Evolutionary conservation across 495 filamentous ascomycete genomes (phyloP).

Genomic region (Opeltia flavorubescens): DNA sequence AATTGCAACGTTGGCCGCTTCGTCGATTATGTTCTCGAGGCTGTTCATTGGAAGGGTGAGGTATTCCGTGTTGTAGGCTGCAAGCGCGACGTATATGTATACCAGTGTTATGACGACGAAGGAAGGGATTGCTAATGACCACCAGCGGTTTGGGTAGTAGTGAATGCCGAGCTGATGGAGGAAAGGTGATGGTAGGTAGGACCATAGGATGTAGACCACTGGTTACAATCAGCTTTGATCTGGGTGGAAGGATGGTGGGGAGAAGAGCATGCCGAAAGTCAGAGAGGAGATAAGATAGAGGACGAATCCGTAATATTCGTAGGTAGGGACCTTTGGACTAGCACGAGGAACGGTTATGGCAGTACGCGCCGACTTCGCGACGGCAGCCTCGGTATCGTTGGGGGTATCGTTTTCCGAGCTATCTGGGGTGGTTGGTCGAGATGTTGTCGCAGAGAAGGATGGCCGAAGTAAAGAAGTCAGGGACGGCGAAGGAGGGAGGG

Average conservation of each 20-base stretch:
- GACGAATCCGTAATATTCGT: conserved; percentile 98
- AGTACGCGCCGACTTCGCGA: conserved; percentile 46
- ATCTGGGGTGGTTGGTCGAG: conserved; percentile 81
- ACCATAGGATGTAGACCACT: conserved; percentile 88
- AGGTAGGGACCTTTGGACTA: conserved; percentile 85
- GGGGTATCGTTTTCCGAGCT: conserved; percentile 69
- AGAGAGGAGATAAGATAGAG: conserved; percentile 75
- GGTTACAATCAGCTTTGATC: not conserved
- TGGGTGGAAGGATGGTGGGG: not conserved
- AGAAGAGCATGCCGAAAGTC: conserved; percentile 42
- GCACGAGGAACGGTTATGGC: conserved; percentile 72
- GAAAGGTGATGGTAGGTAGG: conserved; percentile 81
- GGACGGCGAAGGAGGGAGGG: conserved; percentile 83
- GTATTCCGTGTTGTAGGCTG: conserved; percentile 78
- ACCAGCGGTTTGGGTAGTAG: conserved; percentile 97
- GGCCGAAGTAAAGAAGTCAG: conserved; percentile 88
- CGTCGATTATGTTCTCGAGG: conserved; percentile 85
- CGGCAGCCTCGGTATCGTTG: conserved; percentile 46
- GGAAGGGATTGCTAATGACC: conserved; percentile 79
- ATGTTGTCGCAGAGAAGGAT: conserved; percentile 53
- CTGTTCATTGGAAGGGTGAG: conserved; percentile 68
- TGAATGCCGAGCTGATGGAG: conserved; percentile 85
- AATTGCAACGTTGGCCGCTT: conserved; percentile 70
- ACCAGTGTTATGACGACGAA: conserved; percentile 80
- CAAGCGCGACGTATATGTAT: conserved; percentile 90